Conservation (phyloP, 225 moss, liverwort and hornwort species). For the Pseudoscleropodium purum region DNA sequence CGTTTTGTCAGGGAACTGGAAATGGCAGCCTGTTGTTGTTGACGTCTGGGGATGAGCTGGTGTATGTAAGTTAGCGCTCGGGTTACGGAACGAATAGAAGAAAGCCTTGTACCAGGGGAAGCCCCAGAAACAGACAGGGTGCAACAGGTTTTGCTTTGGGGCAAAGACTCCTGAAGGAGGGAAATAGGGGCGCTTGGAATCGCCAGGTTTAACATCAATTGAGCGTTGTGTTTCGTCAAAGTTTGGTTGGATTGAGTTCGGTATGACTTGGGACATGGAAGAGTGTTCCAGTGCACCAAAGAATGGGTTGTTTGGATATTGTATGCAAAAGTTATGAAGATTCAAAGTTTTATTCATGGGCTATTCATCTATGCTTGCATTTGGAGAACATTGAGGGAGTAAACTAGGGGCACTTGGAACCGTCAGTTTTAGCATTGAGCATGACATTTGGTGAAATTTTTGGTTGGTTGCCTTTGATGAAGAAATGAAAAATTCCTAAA, state of each 20-base stretch:
- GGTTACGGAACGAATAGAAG: neutral
- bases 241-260: neutral
- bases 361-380: neutral
- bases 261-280: neutral
- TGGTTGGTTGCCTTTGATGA: no score
- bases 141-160: neutral
- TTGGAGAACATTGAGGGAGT: no score
- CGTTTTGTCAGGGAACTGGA: neutral
- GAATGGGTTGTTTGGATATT: no score
- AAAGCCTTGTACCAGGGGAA: neutral
- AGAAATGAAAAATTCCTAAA: neutral
- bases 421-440: no score
- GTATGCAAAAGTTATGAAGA: no score
- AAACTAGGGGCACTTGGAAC: no score
- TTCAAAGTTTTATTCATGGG: neutral
- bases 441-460: no score
- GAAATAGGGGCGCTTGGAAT: neutral
- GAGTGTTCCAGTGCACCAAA: neutral
- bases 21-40: neutral
- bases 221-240: no score
- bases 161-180: neutral
- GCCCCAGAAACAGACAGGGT: neutral
- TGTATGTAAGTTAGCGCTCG: neutral
- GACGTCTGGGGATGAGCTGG: neutral
- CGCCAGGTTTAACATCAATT: neutral